Conservation (phyloP, 805 yeast species). For the Pichia kluyveri region DNA sequence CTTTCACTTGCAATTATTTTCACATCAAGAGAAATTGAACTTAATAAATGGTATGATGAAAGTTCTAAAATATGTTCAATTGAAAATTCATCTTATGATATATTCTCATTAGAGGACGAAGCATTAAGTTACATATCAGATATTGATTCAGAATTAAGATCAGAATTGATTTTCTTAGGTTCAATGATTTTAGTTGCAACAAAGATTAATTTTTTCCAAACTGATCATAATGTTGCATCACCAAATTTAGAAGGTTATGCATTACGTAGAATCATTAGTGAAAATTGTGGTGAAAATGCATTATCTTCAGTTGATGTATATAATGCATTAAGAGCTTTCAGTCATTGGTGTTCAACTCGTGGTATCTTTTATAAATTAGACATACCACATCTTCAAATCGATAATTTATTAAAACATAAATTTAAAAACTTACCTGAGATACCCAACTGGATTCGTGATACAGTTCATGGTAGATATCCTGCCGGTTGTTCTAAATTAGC, state of each 20-base stretch:
- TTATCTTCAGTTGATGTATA: conserved; percentile 33
- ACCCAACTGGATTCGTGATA: conserved; percentile 28
- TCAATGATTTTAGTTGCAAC: conserved; percentile 34
- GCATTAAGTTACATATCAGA: conserved; percentile 28
- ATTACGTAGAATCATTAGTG: conserved; percentile 30
- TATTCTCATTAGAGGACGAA: conserved; percentile 18
- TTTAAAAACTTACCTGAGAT: conserved; percentile 36
- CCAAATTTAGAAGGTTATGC: conserved; percentile 39
- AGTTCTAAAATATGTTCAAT: conserved; percentile 32
- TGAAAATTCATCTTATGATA: conserved; percentile 28
- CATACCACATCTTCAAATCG: conserved; percentile 29
- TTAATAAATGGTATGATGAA: conserved; percentile 39
- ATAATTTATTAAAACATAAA: conserved; percentile 20
- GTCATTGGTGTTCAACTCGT: conserved; percentile 46
- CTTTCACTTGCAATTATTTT: conserved; percentile 41
- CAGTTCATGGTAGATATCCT: conserved; percentile 39
- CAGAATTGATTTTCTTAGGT: conserved; percentile 33
- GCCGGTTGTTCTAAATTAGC: conserved; percentile 44
- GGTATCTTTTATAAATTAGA: conserved; percentile 36
- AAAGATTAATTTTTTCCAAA: conserved; percentile 43
- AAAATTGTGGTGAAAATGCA: conserved; percentile 31
- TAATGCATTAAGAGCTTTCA: conserved; percentile 40
- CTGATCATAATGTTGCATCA: conserved; percentile 43
- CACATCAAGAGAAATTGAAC: conserved; percentile 40
- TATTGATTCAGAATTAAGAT: conserved; percentile 18